A percentile compares a stretch with the other conserved stretches of the same genome.
phyloP scores from a whole-genome alignment of 2,329 filamentous ascomycete genomes.

The Samsoniella hepiali region DNA sequence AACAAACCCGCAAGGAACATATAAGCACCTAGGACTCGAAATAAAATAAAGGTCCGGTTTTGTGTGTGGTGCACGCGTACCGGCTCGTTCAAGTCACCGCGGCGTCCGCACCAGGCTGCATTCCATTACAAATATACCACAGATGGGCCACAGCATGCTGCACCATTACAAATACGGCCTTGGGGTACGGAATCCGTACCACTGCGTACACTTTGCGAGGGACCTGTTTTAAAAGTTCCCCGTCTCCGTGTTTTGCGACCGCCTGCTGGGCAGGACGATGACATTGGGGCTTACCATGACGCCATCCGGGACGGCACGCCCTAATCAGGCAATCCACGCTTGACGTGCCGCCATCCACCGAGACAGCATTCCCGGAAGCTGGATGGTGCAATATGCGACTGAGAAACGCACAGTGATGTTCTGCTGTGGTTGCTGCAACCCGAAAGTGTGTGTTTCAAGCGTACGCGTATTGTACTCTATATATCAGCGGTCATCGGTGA shows the following conservation, averaged over 20 bases:
- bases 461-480: neutral
- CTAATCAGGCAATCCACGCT: constrained; percentile 7
- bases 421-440: neutral
- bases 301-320: constrained; percentile 5
- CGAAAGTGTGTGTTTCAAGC: neutral
- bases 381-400: constrained; percentile 8
- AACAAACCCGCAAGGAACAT: too few relatives aligned
- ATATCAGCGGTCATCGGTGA: neutral
- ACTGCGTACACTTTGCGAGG: too few relatives aligned
- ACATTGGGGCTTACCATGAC: constrained; percentile 16
- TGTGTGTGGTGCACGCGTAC: too few relatives aligned
- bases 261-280: constrained; percentile 4
- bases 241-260: neutral
- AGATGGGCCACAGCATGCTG: too few relatives aligned
- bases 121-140: too few relatives aligned
- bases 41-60: too few relatives aligned
- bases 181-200: too few relatives aligned
- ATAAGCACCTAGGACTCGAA: too few relatives aligned
- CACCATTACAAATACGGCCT: too few relatives aligned
- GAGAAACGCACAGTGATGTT: neutral
- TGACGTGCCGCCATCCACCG: neutral
- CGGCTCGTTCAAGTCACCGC: too few relatives aligned
- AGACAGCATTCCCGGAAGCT: neutral
- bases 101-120: too few relatives aligned
- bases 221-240: neutral